Conservation (phyloP, 345 rosid genomes). For the Murraya koenigii region DNA sequence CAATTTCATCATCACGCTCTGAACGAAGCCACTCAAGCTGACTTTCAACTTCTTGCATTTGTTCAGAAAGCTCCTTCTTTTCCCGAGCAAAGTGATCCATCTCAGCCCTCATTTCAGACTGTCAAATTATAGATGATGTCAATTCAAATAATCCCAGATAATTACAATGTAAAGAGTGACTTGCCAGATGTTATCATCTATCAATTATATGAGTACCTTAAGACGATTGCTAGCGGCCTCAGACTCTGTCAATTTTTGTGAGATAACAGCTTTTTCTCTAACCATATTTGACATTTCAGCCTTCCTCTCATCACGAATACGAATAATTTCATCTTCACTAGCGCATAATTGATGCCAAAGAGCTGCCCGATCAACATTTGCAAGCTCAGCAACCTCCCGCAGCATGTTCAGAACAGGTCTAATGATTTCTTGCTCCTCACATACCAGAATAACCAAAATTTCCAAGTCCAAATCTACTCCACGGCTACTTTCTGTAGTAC, state of each 20-base stretch:
- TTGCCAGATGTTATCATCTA: constrained; percentile 15
- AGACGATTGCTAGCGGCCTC: constrained; percentile 71
- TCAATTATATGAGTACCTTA: constrained; percentile 52
- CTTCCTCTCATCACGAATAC: constrained; percentile 67
- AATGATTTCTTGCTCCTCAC: constrained; percentile 77
- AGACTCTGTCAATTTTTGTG: constrained; percentile 73
- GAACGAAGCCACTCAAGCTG: constrained; percentile 98
- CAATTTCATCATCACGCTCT: constrained; percentile 82
- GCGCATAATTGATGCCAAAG: constrained; percentile 91
- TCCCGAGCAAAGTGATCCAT: constrained; percentile 77
- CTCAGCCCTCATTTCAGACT: constrained; percentile 95
- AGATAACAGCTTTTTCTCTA: constrained; percentile 58
- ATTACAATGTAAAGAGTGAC: constrained; percentile 6
- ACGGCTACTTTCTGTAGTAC: constrained; percentile 52
- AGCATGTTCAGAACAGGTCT: constrained; percentile 79
- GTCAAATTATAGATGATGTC: constrained; percentile 31
- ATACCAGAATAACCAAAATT: constrained; percentile 72
- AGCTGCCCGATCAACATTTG: constrained; percentile 87
- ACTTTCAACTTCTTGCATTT: constrained; percentile 81
- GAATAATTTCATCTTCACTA: constrained; percentile 74
- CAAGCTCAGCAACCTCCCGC: constrained; percentile 85
- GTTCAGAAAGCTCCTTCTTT: constrained; percentile 81
- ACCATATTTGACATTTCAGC: constrained; percentile 59
- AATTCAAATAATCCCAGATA: constrained; percentile 11
- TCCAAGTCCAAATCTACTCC: constrained; percentile 76